Base-by-base conservation (phyloP, 179 eudicot genomes). In the Beta lomatogona region DNA sequence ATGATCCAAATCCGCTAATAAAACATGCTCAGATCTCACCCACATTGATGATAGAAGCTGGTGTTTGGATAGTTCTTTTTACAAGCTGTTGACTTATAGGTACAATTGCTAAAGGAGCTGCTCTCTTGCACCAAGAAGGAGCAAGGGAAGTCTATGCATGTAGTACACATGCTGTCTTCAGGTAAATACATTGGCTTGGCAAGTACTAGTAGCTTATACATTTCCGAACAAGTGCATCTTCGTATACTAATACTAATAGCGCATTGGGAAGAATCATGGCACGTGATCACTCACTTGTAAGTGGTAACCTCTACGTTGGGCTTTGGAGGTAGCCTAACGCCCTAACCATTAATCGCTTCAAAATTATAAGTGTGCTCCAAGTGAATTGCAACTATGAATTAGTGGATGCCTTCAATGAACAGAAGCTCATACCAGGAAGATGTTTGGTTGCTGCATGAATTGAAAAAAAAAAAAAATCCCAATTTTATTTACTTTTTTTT, bases 61-160 rank as follows among this genome's bases (percentile, higher is more conserved):
- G 76, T 16, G 46, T 64, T 77, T 59, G 57, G 65, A 71, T 75
- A 70, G 53, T 25, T 45, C n/a, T 76, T 76, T 22, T 14, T 31
- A 22, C 16, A 6, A 25, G 59, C 7, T 84, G 76, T 73, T 83
- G 76, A 41, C 73, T 73, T 76, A 54, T 84, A 94, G 98, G 98
- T 78, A 94, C 98, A 48, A 94, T 94, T 80, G 79, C 97, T 21
- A 89, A 92, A 75, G 97, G 95, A 82, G 97, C 97, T 41, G 90
- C 86, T 41, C 86, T 93, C 57, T 83, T 94, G 83, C 98, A 93
- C 83, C 93, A 89, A 73, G 97, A 90, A 86, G 98, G 98, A 69
- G 98, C 98, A 60, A 90, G 93, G 82, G 98, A 92, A 87, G 97
- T 94, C 21, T 94, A 94, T 88, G 98, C 97, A 69, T 94, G 98